A percentile compares a stretch with the other conserved stretches of the same genome.
phyloP scores from a whole-genome alignment of 1,139 yeast species.

The Kodamaea plutei region DNA sequence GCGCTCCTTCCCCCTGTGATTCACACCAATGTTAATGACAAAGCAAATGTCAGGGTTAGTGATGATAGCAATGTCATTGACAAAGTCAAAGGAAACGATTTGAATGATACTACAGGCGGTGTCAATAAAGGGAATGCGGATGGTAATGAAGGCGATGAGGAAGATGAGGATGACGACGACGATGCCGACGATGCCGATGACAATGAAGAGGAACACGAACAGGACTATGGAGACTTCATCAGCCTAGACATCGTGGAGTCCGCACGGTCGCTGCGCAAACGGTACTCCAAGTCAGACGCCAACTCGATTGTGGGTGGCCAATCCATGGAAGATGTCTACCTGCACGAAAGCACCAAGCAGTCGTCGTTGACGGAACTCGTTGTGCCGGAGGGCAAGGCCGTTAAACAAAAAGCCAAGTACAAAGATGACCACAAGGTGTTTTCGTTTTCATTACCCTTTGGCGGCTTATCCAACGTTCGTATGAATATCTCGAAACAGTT shows the following conservation, averaged over 20 bases:
- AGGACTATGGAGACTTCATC: too few relatives aligned
- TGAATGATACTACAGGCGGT: too few relatives aligned
- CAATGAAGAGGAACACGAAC: conserved; percentile 8
- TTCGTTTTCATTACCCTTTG: conserved; percentile 40
- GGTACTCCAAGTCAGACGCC: conserved; percentile 32
- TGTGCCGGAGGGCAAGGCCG: background rate
- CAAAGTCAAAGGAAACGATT: too few relatives aligned
- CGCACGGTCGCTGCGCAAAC: too few relatives aligned
- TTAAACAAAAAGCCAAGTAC: background rate
- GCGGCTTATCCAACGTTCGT: conserved; percentile 26
- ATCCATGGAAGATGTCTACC: conserved; percentile 13
- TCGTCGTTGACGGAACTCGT: too few relatives aligned
- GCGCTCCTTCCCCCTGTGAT: too few relatives aligned
- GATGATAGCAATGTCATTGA: too few relatives aligned
- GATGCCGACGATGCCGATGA: conserved; percentile 11
- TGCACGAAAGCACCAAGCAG: conserved; percentile 4
- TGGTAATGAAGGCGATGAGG: conserved; percentile 1
- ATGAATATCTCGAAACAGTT: conserved; percentile 24
- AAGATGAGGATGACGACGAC: conserved; percentile 8
- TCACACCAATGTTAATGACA: too few relatives aligned
- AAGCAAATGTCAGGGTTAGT: too few relatives aligned
- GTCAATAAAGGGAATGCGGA: too few relatives aligned
- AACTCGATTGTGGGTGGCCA: conserved; percentile 42
- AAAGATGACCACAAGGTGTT: conserved; percentile 25
- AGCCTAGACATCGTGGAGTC: too few relatives aligned